Evolutionary conservation across 352 stramenopile species (phyloP).

Genomic region (Phytophthora fragariaefolia): DNA sequence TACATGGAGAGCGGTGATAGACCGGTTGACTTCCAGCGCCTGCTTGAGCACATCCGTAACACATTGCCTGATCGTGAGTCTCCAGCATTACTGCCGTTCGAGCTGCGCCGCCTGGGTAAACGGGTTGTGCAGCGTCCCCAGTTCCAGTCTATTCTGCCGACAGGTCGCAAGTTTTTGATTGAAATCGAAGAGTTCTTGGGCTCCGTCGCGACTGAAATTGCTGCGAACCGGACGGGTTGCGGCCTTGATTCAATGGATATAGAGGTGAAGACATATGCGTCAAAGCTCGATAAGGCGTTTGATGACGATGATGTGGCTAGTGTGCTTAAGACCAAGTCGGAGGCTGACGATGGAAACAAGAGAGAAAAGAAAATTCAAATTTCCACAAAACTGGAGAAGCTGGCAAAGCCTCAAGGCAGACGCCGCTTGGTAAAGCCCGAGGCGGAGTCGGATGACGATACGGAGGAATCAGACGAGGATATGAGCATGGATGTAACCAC

Average conservation of each 20-base stretch:
- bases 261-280: slow-evolving; percentile 67
- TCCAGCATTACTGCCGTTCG: slow-evolving; percentile 71
- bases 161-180: slow-evolving; percentile 91
- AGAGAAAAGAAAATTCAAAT: slow-evolving; percentile 67
- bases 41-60: slow-evolving; percentile 91
- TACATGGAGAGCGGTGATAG: slow-evolving; percentile 96
- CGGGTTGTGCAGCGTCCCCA: slow-evolving; percentile 78
- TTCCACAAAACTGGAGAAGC: slow-evolving; percentile 68
- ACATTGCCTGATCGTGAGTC: slow-evolving; percentile 78
- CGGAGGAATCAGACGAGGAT: slow-evolving; percentile 60
- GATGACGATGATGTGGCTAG: slow-evolving; percentile 51
- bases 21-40: slow-evolving; percentile 96
- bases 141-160: slow-evolving; percentile 87
- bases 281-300: slow-evolving; percentile 70
- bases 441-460: slow-evolving; percentile 45
- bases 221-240: slow-evolving; percentile 53
- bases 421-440: slow-evolving; percentile 66
- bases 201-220: slow-evolving; percentile 68
- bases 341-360: slow-evolving; percentile 32
- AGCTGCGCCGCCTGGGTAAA: slow-evolving; percentile 88
- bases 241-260: slow-evolving; percentile 76
- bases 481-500: slow-evolving; percentile 51
- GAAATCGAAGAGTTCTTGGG: slow-evolving; percentile 90
- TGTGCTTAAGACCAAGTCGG: slow-evolving; percentile 30
- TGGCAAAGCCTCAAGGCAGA: slow-evolving; percentile 49